Evolutionary conservation across 106 monocot genomes (phyloP).

Genomic region (Cymbidium sinense): DNA sequence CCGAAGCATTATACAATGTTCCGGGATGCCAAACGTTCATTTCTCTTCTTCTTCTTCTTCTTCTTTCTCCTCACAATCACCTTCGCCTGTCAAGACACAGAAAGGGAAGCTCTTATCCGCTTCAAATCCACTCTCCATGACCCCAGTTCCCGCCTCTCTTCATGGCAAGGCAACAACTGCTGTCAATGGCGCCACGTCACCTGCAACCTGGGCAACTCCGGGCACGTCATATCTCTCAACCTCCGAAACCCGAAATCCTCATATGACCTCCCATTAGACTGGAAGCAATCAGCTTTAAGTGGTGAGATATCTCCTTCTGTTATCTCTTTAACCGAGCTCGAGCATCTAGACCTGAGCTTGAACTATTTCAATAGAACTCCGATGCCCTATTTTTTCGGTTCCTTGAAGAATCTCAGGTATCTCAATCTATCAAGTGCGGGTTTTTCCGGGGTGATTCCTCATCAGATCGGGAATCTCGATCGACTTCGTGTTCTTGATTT

Average conservation of each 20-base stretch:
- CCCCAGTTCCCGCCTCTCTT: slow-evolving; percentile 13
- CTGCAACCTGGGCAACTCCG: slow-evolving; percentile 18
- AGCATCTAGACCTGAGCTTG: slow-evolving; percentile 25
- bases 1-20: too few species aligned
- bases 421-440: slow-evolving; percentile 19
- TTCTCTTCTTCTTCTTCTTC: too few species aligned
- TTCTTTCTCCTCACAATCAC: too few species aligned
- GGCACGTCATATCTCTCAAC: slow-evolving; percentile 13
- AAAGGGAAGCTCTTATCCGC: slow-evolving; percentile 16
- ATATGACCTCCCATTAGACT: not conserved
- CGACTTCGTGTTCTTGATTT: not conserved
- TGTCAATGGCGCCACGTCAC: slow-evolving; percentile 31
- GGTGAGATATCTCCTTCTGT: slow-evolving; percentile 25
- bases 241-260: slow-evolving; percentile 9
- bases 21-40: too few species aligned
- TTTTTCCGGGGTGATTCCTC: slow-evolving; percentile 13
- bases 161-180: slow-evolving; percentile 32
- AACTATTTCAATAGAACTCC: slow-evolving; percentile 22
- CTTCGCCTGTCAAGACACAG: not conserved
- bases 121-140: slow-evolving; percentile 11
- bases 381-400: slow-evolving; percentile 30
- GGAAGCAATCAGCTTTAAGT: slow-evolving; percentile 3
- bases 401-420: slow-evolving; percentile 11
- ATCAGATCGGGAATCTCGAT: slow-evolving; percentile 19
- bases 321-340: slow-evolving; percentile 9